Evolutionary conservation across 495 filamentous ascomycete genomes (phyloP), one percentile per base, ranked within the genome.

Genomic region (Talaromyces nanjingensis): DNA sequence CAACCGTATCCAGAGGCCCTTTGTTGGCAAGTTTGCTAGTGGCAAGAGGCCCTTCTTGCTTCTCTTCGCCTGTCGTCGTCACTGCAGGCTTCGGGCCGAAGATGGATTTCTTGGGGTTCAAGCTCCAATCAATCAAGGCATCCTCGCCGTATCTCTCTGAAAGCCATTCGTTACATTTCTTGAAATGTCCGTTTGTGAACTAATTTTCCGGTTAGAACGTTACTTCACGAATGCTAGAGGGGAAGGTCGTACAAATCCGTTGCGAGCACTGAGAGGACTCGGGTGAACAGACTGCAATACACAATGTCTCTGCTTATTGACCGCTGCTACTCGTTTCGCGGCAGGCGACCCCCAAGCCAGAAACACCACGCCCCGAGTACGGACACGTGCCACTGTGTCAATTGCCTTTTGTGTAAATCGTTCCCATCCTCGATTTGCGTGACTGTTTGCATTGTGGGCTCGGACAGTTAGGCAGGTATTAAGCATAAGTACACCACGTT

Each of bases 391-490:
- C 5, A 98, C 90, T 3, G 89, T 82, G 64, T 98, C 91, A 65
- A 98, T 93, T 0, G 92, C 89, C 57, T 86, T 89, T 70, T 96
- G 91, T 42, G 94, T 98, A 72, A 98, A 89, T 24, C 76, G 76
- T 79, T 98, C 96, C 94, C 94, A 98, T 12, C 94, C 94, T 58
- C 85, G 85, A 67, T 87, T 86, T 0, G 86, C 76, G 72, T 98
- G 94, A 39, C 85, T 89, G 69, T 91, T 92, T 20, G 94, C 85
- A 62, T 93, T 84, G 71, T 93, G 91, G 20, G 90, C 90, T 25
- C 90, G 87, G 49, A 98, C 94, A 0, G 94, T 97, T 16, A 98
- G 81, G 67, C 90, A 93, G 9, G 94, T 91, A 73, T 98, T 98
- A 60, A 98, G 82, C 73, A 98, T 80, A 24, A 98, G 80, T 1